Percentiles rank a stretch among this genome's conserved stretches.
These are phyloP conservation scores for Candida coquimbonensis DNA, from an alignment of 805 yeast genomes.

Conservation along the genomic window DNA sequence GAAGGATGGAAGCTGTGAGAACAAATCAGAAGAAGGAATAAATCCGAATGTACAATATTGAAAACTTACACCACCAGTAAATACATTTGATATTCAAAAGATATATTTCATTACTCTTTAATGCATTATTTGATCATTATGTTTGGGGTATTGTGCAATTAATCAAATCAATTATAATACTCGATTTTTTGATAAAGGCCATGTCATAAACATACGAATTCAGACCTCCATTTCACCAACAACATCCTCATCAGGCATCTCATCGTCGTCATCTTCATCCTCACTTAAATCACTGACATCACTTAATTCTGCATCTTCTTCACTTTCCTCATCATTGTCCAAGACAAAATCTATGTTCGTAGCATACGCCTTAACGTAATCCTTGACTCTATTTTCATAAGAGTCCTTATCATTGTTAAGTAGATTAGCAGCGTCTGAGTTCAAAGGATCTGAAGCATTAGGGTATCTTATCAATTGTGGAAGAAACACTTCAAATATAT, in stretches of 20 bases:
- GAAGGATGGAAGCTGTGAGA: no score
- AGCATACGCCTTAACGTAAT: conserved; percentile 70
- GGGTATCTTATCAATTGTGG: conserved; percentile 92
- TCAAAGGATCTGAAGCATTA: conserved; percentile 89
- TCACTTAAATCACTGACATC: conserved; percentile 21
- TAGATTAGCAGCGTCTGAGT: conserved; percentile 80
- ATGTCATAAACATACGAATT: no score
- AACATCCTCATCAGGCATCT: conserved; percentile 7
- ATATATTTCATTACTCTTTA: no score
- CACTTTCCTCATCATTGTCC: conserved; percentile 44
- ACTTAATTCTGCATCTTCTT: conserved; percentile 29
- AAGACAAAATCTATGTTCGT: conserved; percentile 33
- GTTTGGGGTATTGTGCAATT: no score
- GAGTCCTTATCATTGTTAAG: conserved; percentile 59
- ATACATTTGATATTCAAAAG: no score
- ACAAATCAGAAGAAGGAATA: no score
- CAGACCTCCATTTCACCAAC: conserved; percentile 13
- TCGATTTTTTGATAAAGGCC: no score
- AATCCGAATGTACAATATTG: no score
- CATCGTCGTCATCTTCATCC: conserved; percentile 10
- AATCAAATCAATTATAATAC: no score
- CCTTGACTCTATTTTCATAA: conserved; percentile 64
- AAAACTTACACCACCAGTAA: no score
- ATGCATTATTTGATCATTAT: no score
- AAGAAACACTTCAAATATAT: conserved; percentile 85